Evolutionary conservation across 2,329 filamentous ascomycete species (phyloP).

Genomic region (Phialocephala sp.): DNA sequence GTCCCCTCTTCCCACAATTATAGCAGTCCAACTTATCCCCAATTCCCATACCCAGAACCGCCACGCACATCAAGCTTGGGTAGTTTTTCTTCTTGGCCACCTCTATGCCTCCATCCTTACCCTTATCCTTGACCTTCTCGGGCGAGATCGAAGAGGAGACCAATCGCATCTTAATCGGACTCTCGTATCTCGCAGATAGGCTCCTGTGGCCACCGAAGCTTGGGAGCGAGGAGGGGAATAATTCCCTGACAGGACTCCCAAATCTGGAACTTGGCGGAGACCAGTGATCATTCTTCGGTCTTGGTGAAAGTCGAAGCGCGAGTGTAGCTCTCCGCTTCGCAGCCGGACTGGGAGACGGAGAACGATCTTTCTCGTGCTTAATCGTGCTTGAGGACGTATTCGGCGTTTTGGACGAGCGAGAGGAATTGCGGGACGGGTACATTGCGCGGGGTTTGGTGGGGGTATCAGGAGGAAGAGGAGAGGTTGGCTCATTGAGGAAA

Average conservation of each 20-base stretch:
- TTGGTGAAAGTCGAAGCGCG: background rate
- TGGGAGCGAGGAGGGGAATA: background rate
- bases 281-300: background rate
- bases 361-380: background rate
- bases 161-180: background rate
- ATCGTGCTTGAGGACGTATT: background rate
- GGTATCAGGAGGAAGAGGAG: background rate
- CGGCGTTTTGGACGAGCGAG: background rate
- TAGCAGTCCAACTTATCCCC: constrained; percentile 14
- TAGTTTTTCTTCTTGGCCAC: background rate
- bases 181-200: background rate
- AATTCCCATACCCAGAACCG: background rate
- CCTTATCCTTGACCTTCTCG: background rate
- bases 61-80: background rate
- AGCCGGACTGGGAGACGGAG: background rate
- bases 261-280: background rate
- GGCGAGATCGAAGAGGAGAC: background rate
- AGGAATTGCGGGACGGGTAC: background rate
- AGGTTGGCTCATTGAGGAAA: background rate
- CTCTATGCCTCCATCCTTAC: background rate
- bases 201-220: background rate
- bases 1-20: constrained; percentile 24
- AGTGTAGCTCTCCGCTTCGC: background rate
- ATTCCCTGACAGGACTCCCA: background rate
- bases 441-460: background rate